These are phyloP conservation scores for Vachellia collinsii DNA, from an alignment of 306 rosid genomes.

Conservation along the genomic window DNA sequence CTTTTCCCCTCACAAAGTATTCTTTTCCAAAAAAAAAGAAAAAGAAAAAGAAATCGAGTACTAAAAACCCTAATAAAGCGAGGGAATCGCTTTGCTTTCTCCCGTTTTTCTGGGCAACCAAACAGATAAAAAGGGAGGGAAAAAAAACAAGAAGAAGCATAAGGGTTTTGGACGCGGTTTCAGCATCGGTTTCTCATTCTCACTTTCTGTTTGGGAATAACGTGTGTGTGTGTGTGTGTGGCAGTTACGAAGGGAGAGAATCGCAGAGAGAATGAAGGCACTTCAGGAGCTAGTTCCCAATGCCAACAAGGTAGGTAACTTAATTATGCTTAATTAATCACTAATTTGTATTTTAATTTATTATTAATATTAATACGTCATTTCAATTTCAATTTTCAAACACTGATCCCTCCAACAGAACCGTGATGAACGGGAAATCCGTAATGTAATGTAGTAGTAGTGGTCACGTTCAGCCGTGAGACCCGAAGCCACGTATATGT, in stretches of 20 bases:
- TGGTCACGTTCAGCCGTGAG: conserved; percentile 11
- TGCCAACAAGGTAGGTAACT: conserved; percentile 75
- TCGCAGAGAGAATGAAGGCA: conserved; percentile 97
- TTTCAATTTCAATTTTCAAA: neutral
- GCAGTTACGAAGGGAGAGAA: conserved; percentile 97
- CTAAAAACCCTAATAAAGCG: neutral
- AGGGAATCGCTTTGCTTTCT: conserved; percentile 12
- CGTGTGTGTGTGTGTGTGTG: conserved; percentile 15
- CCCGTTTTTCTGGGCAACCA: neutral
- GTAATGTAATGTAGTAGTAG: neutral
- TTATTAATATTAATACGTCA: neutral
- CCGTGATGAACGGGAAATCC: neutral
- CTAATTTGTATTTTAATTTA: no score
- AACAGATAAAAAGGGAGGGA: neutral
- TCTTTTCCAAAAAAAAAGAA: no score
- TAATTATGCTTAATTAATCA: neutral
- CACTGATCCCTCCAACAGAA: neutral
- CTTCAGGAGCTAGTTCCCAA: conserved; percentile 97
- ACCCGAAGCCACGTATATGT: neutral
- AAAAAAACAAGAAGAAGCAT: neutral
- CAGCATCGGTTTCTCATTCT: neutral
- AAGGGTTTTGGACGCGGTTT: neutral
- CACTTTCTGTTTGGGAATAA: neutral
- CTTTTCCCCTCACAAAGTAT: neutral
- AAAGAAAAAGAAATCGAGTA: neutral